Conservation (phyloP, 1,139 yeast species). For the Casaregolazyma suthepensis region DNA sequence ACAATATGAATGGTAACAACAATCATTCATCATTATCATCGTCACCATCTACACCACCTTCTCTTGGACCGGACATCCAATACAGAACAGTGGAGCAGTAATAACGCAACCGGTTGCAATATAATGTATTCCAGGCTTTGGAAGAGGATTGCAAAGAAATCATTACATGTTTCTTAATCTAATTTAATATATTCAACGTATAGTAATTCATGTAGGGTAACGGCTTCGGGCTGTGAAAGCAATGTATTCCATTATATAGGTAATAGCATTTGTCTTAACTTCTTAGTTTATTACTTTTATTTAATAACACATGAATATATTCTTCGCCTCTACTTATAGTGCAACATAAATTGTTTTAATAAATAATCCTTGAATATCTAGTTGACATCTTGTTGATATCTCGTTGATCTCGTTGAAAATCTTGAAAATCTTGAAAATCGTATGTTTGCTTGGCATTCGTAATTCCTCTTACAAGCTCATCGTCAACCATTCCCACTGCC, state of each 20-base stretch:
- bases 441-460: neutral
- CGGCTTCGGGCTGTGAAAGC: neutral
- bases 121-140: neutral
- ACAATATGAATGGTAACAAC: neutral
- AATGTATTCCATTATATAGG: neutral
- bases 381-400: too few species aligned
- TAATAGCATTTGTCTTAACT: neutral
- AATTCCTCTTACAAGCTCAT: slow-evolving; percentile 25
- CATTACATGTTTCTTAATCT: neutral
- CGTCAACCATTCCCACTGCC: slow-evolving; percentile 34
- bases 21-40: neutral
- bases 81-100: neutral
- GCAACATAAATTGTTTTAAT: neutral
- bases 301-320: neutral
- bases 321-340: neutral
- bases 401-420: neutral
- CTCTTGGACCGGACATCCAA: neutral
- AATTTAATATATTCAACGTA: neutral
- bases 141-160: neutral
- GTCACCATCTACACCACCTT: neutral
- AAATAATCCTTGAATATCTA: slow-evolving; percentile 1
- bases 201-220: neutral
- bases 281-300: too few species aligned
- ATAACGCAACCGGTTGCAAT: neutral
- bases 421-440: neutral